These are phyloP conservation scores for Verticillium alfalfae DNA, from an alignment of 2,329 filamentous ascomycete species.

Conservation along the genomic window DNA sequence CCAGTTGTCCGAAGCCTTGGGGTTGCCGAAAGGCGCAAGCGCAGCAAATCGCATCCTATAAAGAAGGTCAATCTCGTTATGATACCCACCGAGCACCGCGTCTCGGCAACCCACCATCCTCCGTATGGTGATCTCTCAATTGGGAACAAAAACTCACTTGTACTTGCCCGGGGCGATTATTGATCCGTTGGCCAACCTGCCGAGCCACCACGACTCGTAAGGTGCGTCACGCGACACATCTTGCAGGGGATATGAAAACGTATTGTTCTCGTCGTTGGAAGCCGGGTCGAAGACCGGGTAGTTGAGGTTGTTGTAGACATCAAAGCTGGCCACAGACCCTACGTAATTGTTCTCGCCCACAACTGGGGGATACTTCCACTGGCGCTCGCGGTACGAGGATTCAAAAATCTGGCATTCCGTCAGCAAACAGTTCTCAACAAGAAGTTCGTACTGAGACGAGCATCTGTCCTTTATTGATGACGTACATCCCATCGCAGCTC, in stretches of 20 bases:
- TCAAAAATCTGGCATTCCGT: constrained; percentile 25
- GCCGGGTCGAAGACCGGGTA: constrained; percentile 12
- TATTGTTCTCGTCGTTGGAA: constrained; percentile 16
- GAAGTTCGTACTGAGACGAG: too few relatives aligned
- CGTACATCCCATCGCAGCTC: constrained; percentile 12
- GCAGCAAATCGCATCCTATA: constrained; percentile 13
- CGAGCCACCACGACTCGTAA: constrained; percentile 31
- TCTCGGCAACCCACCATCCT: background rate
- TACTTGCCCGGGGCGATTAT: constrained; percentile 33
- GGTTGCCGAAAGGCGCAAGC: constrained; percentile 34
- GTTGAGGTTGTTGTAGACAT: constrained; percentile 11
- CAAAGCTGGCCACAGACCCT: constrained; percentile 27
- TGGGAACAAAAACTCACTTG: background rate
- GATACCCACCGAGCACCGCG: too few relatives aligned
- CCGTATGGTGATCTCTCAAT: too few relatives aligned
- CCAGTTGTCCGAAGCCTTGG: constrained; percentile 33
- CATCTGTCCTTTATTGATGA: background rate
- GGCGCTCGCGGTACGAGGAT: constrained; percentile 26
- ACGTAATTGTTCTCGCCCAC: constrained; percentile 31
- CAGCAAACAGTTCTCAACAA: too few relatives aligned
- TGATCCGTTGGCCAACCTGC: constrained; percentile 35
- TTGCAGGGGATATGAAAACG: constrained; percentile 16
- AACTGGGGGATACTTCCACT: constrained; percentile 35
- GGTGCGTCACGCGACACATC: constrained; percentile 13
- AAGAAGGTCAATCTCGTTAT: background rate